Percentiles rank a stretch among this genome's conserved stretches.
Conservation (phyloP, 306 rosid species). For the Morella rubra region DNA sequence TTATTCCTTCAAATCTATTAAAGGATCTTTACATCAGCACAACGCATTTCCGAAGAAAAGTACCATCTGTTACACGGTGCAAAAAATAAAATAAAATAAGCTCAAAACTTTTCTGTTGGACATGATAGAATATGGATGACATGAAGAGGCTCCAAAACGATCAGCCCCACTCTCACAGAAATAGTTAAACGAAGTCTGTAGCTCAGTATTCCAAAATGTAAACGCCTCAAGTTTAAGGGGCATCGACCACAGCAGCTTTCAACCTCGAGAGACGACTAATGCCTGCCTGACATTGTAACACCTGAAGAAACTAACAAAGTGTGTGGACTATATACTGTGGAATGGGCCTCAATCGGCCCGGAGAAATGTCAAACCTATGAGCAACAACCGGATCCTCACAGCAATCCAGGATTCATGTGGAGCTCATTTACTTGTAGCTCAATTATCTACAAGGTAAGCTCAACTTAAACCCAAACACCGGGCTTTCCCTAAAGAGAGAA, state of each 20-base stretch:
- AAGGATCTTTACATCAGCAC: no score
- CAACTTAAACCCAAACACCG: background rate
- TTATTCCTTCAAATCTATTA: no score
- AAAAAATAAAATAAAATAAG: no score
- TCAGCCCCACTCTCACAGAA: background rate
- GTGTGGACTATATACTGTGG: background rate
- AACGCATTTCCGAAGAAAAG: no score
- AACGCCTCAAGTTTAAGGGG: background rate
- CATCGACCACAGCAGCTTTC: background rate
- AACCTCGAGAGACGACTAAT: background rate
- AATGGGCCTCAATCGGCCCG: background rate
- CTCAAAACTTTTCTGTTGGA: background rate
- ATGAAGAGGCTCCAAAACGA: background rate
- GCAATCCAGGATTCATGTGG: background rate
- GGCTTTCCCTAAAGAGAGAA: conserved; percentile 15
- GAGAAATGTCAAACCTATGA: background rate
- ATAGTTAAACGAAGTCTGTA: background rate
- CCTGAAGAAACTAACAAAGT: background rate
- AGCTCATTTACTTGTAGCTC: background rate
- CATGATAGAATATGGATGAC: conserved; percentile 3
- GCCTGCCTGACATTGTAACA: background rate
- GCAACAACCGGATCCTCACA: background rate
- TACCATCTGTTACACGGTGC: no score
- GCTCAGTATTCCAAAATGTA: background rate
- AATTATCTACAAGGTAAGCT: background rate